Base-by-base conservation (phyloP, 2,329 filamentous ascomycete species). In the Pseudopithomyces chartarum region DNA sequence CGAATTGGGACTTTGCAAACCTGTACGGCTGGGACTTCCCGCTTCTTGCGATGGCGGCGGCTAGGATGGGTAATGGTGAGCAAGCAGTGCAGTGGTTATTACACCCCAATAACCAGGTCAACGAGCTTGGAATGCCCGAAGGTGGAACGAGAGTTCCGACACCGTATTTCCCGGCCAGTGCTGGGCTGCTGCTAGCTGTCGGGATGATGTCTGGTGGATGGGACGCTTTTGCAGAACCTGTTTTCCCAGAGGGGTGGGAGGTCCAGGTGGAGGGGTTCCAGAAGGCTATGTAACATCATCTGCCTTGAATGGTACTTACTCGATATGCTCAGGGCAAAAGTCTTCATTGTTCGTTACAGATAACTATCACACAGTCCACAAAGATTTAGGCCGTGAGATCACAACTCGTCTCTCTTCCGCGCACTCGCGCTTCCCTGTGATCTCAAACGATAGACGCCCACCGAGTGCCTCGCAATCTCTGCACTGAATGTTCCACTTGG, bases 181-280 rank as follows among this genome's bases (percentile, higher is more conserved):
- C 80, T 2, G 78, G 78, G 1, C 71, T 86, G 56, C 60, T 86
- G 63, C 65, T 84, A 32, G 82, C 82, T 0, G 73, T 83, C 55
- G 84, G 81, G 2, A 84, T 85, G 82, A 81, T 86, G 80, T 80
- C 81, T 11, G 82, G 82, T 1, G 84, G 70, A 1, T 86, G 84
- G 84, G 82, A 85, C 63, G 81, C 78, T 1, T 67, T 65, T 45
- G 75, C 77, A n/a, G 81, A 76, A 7, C 58, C 68, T 33, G 76
- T 82, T 48, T 84, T 82, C 58, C 82, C 83, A 0, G 64, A 70
- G 17, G 76, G 65, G 0, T 85, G 83, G 83, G 67, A 78, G 39
- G 80, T 80, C 1, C 75, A 63, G 36, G 78, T 76, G 26, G 83
- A 85, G 54, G 82, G 80, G 1, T 85, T 85, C 57, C 26, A 48